Evolutionary conservation across 345 rosid genomes (phyloP).

Genomic region (Ailanthus altissimus): DNA sequence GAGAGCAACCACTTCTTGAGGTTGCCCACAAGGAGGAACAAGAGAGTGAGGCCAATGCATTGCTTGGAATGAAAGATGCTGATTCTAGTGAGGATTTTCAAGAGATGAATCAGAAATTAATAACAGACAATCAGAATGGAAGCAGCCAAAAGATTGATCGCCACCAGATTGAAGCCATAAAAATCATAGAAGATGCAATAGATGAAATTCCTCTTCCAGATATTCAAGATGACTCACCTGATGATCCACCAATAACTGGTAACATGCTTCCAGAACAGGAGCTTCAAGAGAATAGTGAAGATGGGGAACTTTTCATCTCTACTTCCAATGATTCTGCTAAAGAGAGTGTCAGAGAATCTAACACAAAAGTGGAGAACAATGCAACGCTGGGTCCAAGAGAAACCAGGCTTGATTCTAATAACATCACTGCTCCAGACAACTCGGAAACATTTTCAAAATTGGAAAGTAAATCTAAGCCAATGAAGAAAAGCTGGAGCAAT

Average conservation of each 20-base stretch:
- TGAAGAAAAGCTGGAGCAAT: conserved; percentile 67
- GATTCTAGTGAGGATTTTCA: conserved; percentile 18
- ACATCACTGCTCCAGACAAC: conserved; percentile 12
- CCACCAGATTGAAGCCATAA: conserved; percentile 67
- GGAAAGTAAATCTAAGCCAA: conserved; percentile 32
- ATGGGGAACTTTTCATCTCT: conserved; percentile 20
- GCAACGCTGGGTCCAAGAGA: conserved; percentile 18
- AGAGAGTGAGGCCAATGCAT: conserved; percentile 26
- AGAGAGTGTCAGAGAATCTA: conserved; percentile 28
- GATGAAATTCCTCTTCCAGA: conserved; percentile 75
- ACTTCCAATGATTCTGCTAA: conserved; percentile 18
- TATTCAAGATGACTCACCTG: conserved; percentile 39
- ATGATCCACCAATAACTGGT: conserved; percentile 32
- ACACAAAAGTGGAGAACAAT: conserved; percentile 23
- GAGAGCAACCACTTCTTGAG: conserved; percentile 31
- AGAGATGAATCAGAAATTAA: conserved; percentile 23
- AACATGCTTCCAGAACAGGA: conserved; percentile 29
- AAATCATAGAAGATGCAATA: conserved; percentile 81
- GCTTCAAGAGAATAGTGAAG: conserved; percentile 22
- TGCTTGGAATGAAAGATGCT: conserved; percentile 15
- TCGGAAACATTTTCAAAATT: conserved; percentile 23
- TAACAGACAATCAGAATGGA: conserved; percentile 22
- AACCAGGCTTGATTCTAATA: conserved; percentile 10
- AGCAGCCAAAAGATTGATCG: conserved; percentile 38
- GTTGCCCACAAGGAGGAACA: conserved; percentile 34